Evolutionary conservation across 345 rosid species (phyloP), one percentile per base, ranked within the genome.

Genomic region (Xanthoceras sorbifolium): DNA sequence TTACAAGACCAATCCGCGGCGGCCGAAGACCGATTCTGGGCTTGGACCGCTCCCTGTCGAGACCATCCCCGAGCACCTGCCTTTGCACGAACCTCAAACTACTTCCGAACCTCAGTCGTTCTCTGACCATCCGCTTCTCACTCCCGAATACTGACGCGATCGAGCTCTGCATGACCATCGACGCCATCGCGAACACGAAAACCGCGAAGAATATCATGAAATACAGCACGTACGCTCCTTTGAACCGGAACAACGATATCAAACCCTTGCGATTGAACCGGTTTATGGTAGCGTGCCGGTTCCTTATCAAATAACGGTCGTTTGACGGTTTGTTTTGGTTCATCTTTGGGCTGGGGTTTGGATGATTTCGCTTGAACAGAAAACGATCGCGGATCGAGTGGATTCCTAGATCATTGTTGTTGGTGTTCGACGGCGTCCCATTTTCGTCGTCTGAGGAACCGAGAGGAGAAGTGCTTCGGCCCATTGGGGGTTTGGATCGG

Each of bases 1-100:
- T 93, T 80, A 96, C 99, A 48, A 92, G 82, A 74, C 94, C 98
- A 25, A 96, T 90, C 73, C 92, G 87, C 0, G 97, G 98, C 23
- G 93, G 79, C 62, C 99, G 96, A 79, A 93, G 77, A 4, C 98
- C 97, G 60, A 92, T 83, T 87, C 94, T 88, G 5, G 77, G 80
- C 72, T 65, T 69, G 42, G 82, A 75, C 48, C 94, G 87, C 71
- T 85, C 68, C 26, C 71, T 80, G 82, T 91, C 90, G 61, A 92
- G 90, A 34, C 94, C 93, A 46, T 77, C 78, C 0, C 89, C 89
- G 38, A 82, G 76, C 1, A 87, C 69, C 52, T 69, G 74, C 28
- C 79, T 76, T n/a, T 91, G 87, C 10, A 89, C 79, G 32, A 90
- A 93, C 82, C 79, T 89, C 84, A 96, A 84, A 23, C 90, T 80